phyloP scores from a whole-genome alignment of 2,329 filamentous ascomycete genomes.

The Penicillium sp. region DNA sequence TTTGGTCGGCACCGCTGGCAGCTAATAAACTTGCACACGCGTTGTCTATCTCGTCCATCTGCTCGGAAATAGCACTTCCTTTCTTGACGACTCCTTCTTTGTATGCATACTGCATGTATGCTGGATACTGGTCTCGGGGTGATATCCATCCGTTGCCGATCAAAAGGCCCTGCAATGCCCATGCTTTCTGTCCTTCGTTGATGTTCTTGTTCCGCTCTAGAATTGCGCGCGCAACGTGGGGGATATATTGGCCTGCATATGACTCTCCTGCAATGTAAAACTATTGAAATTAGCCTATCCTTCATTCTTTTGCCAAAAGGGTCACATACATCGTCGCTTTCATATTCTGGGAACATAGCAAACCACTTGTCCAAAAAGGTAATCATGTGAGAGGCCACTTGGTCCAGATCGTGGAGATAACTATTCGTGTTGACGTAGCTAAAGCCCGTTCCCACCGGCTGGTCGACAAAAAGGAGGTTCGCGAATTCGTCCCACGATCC shows the following conservation, averaged over 20 bases:
- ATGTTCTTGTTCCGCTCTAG: slow-evolving; percentile 74
- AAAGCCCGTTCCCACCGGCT: slow-evolving; percentile 93
- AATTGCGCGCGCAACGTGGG: slow-evolving; percentile 90
- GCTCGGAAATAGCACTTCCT: slow-evolving; percentile 59
- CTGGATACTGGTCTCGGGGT: slow-evolving; percentile 80
- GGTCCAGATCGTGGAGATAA: slow-evolving; percentile 76
- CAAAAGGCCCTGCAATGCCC: slow-evolving; percentile 79
- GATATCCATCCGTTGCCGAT: slow-evolving; percentile 99
- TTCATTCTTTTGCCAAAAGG: neutral
- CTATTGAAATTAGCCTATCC: slow-evolving; percentile 44
- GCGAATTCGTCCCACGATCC: slow-evolving; percentile 99
- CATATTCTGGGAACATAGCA: slow-evolving; percentile 82
- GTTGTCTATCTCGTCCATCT: slow-evolving; percentile 65
- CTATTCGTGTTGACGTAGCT: slow-evolving; percentile 91
- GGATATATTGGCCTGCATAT: slow-evolving; percentile 94
- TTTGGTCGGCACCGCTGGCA: slow-evolving; percentile 54
- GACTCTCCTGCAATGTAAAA: slow-evolving; percentile 94
- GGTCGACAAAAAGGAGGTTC: slow-evolving; percentile 94
- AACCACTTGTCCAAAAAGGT: slow-evolving; percentile 91
- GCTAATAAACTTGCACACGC: slow-evolving; percentile 63
- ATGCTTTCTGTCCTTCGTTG: slow-evolving; percentile 44
- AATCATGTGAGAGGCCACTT: slow-evolving; percentile 88
- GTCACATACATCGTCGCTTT: slow-evolving; percentile 76
- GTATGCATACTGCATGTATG: slow-evolving; percentile 79
- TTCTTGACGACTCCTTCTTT: slow-evolving; percentile 68